Conservation (phyloP, 2,329 filamentous ascomycete species). For the Dryadomyces sulphureus region DNA sequence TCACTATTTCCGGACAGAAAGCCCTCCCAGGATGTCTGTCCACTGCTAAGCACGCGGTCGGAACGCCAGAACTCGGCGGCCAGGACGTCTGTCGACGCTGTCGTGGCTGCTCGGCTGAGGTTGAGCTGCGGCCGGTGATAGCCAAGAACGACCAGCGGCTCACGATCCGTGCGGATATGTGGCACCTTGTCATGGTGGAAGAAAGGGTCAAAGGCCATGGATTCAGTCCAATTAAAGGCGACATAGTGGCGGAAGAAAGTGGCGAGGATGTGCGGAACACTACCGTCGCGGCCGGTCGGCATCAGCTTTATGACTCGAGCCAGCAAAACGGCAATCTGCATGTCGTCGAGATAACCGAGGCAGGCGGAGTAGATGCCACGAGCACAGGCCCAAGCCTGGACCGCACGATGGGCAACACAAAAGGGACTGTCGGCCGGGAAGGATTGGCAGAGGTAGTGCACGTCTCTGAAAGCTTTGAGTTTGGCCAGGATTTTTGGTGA, state of each 20-base stretch:
- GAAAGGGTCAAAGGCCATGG: conserved; percentile 43
- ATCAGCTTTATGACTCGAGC: conserved; percentile 44
- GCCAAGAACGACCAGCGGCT: conserved; percentile 48
- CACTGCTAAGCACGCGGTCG: conserved; percentile 20
- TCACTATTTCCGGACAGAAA: conserved; percentile 20
- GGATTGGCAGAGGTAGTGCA: conserved; percentile 43
- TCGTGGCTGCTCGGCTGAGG: conserved; percentile 37
- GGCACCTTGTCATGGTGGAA: conserved; percentile 32
- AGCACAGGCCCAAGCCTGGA: conserved; percentile 47
- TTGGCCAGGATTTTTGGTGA: conserved; percentile 41
- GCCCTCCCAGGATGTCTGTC: conserved; percentile 24
- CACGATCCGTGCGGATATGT: conserved; percentile 40
- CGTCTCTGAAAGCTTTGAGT: conserved; percentile 48
- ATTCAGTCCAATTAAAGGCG: conserved; percentile 39
- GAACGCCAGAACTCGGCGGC: conserved; percentile 35
- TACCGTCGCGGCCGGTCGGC: not conserved
- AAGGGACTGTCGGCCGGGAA: conserved; percentile 35
- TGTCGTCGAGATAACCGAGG: conserved; percentile 50
- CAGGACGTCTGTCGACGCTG: conserved; percentile 35
- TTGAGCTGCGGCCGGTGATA: conserved; percentile 49
- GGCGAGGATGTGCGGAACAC: conserved; percentile 32
- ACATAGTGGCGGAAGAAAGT: conserved; percentile 53
- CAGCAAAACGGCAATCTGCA: conserved; percentile 49
- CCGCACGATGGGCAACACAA: conserved; percentile 39
- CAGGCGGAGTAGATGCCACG: conserved; percentile 49